Base-by-base conservation (phyloP, 768 basidiomycete genomes). In the Daedaleopsis sinensis region DNA sequence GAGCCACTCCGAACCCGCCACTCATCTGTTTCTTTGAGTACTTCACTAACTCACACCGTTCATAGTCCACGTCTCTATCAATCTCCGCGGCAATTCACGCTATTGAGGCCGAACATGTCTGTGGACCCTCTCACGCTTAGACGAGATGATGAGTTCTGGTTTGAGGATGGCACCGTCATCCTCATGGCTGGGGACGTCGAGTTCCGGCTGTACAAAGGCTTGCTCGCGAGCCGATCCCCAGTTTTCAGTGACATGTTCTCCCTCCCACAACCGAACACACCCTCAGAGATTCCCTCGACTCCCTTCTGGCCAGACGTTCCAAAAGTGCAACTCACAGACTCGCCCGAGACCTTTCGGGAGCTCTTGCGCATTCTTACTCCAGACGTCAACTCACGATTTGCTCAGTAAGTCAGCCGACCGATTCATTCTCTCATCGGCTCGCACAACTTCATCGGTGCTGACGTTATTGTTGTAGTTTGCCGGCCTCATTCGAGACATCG, bases 221-320 rank as follows among this genome's bases (percentile, higher is more conserved):
- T 72, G 19, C 58, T 74, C 15, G 52, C 70, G 9, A n/a, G 46
- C 18, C 60, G 63, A 3, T 71, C 70, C 3, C 44, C 67, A 24
- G 60, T 72, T 27, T 70, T 68, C 52, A 55, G 55, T 11, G 66
- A 65, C 60, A 70, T 71, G 71, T 64, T 69, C 35, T 62, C 69
- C 15, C 13, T 65, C 36, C 64, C 62, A 15, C 54, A 57, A 24
- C 47, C 23, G 9, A 16, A 6, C 11, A 24, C 21, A 8, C 9
- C 23, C 3, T 32, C 27, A 3, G 27, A 32, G 4, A 32, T 32
- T 32, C 27, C 27, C 27, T 32, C 27, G 27, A 32, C 27, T 49
- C 19, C 47, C 47, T 11, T 7, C 1, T 49, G 12, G 15, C 23
- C 4, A n/a, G 23, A 3, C 21, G 19, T 21, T 23, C 27, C 27